phyloP scores from a whole-genome alignment of 352 stramenopile genomes.

The Globisporangium okanoganense region DNA sequence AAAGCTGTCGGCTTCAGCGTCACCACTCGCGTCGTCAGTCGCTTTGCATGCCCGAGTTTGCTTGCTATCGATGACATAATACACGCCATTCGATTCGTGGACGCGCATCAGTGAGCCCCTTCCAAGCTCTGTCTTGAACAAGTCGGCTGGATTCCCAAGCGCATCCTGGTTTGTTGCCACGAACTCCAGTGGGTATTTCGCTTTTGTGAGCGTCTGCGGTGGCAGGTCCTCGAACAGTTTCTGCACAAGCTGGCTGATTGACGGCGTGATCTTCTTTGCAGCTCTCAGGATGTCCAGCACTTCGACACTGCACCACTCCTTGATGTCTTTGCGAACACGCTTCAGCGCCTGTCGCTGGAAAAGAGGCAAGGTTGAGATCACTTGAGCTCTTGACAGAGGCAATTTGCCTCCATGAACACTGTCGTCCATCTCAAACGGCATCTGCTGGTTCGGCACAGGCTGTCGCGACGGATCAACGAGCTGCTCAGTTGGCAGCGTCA shows the following conservation, averaged over 20 bases:
- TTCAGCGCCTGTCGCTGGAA: slow-evolving; percentile 77
- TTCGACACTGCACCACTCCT: slow-evolving; percentile 82
- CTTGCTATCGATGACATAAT: slow-evolving; percentile 60
- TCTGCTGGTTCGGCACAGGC: slow-evolving; percentile 24
- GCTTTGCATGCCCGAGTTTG: neutral
- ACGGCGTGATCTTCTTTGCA: slow-evolving; percentile 58
- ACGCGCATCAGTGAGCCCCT: slow-evolving; percentile 41
- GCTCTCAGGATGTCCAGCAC: slow-evolving; percentile 75
- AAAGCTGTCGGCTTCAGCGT: slow-evolving; percentile 14
- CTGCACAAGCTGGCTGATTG: slow-evolving; percentile 62
- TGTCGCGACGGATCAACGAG: slow-evolving; percentile 35
- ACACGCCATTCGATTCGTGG: slow-evolving; percentile 52
- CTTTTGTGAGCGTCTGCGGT: slow-evolving; percentile 46
- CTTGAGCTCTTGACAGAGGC: slow-evolving; percentile 30
- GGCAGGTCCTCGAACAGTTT: slow-evolving; percentile 73
- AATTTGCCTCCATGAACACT: slow-evolving; percentile 17
- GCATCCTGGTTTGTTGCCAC: slow-evolving; percentile 59
- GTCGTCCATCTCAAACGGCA: slow-evolving; percentile 60
- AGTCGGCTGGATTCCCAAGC: slow-evolving; percentile 41
- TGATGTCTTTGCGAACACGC: slow-evolving; percentile 63
- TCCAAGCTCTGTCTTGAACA: slow-evolving; percentile 63
- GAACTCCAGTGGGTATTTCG: slow-evolving; percentile 71
- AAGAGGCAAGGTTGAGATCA: slow-evolving; percentile 58
- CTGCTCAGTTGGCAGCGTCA: slow-evolving; percentile 77
- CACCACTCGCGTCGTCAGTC: neutral